phyloP scores from a whole-genome alignment of 345 rosid genomes.

The Lenwebbia sp. region DNA sequence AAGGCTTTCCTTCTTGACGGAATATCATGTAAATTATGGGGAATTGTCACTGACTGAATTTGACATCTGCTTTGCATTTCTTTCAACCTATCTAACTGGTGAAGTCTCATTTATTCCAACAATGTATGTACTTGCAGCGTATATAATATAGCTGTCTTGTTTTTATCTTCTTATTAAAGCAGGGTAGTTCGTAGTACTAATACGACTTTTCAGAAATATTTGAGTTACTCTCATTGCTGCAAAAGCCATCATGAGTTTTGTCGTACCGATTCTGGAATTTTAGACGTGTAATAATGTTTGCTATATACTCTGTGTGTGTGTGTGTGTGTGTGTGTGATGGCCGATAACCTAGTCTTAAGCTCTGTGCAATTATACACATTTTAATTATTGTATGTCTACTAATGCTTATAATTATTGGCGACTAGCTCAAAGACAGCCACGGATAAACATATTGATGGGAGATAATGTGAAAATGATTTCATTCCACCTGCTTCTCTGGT shows the following conservation, averaged over 20 bases:
- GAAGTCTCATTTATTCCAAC: neutral
- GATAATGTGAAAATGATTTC: neutral
- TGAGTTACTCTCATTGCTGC: neutral
- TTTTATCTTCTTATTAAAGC: neutral
- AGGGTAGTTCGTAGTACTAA: neutral
- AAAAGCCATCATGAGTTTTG: neutral
- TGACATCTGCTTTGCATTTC: neutral
- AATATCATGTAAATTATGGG: neutral
- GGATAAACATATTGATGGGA: neutral
- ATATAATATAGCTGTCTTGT: neutral
- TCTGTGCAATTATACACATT: no score
- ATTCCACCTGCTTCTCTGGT: neutral
- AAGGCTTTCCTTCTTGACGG: neutral
- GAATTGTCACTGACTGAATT: neutral
- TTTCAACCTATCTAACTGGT: neutral
- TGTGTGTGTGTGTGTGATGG: no score
- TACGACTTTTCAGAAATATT: neutral
- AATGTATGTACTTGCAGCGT: neutral
- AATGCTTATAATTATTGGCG: neutral
- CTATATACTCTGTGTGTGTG: neutral
- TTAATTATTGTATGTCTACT: neutral
- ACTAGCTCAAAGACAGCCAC: neutral
- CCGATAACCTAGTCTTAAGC: no score
- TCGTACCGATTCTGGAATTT: neutral
- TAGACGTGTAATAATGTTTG: accelerated